Conservation (phyloP, 345 rosid species). For the Clausena lansium region DNA sequence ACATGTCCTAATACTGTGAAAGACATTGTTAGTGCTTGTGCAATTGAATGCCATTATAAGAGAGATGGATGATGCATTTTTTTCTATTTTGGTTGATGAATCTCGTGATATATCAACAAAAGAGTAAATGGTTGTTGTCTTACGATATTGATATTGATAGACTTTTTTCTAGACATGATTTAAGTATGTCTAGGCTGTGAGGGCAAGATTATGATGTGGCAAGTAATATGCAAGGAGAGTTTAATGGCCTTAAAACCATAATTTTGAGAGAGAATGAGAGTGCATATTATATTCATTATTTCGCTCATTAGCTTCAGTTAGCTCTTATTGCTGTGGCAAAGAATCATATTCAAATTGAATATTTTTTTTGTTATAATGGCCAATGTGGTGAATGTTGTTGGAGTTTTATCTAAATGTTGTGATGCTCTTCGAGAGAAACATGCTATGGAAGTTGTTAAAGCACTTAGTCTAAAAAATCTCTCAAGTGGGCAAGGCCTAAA, state of each 20-base stretch:
- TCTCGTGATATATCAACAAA: not conserved
- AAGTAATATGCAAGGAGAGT: too few relatives aligned
- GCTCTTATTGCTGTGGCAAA: not conserved
- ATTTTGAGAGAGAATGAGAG: too few relatives aligned
- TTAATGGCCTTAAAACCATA: too few relatives aligned
- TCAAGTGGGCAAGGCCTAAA: not conserved
- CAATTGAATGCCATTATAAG: not conserved
- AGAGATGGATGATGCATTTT: not conserved
- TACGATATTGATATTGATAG: too few relatives aligned
- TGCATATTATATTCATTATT: not conserved
- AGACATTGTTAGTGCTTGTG: not conserved
- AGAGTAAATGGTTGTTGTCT: too few relatives aligned
- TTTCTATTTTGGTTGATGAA: not conserved
- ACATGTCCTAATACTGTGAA: not conserved
- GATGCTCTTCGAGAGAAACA: not conserved
- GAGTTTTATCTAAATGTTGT: not conserved
- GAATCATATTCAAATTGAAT: not conserved
- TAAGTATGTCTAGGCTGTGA: too few relatives aligned
- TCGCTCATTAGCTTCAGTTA: constrained; percentile 8
- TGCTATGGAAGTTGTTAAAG: not conserved
- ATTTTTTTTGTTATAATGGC: not conserved
- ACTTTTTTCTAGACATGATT: too few relatives aligned
- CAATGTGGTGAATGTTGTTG: constrained; percentile 1
- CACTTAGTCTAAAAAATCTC: not conserved
- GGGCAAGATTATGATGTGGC: too few relatives aligned